These are phyloP conservation scores for Diplocarpon rosae DNA, from an alignment of 2,329 filamentous ascomycete species.

Conservation along the genomic window DNA sequence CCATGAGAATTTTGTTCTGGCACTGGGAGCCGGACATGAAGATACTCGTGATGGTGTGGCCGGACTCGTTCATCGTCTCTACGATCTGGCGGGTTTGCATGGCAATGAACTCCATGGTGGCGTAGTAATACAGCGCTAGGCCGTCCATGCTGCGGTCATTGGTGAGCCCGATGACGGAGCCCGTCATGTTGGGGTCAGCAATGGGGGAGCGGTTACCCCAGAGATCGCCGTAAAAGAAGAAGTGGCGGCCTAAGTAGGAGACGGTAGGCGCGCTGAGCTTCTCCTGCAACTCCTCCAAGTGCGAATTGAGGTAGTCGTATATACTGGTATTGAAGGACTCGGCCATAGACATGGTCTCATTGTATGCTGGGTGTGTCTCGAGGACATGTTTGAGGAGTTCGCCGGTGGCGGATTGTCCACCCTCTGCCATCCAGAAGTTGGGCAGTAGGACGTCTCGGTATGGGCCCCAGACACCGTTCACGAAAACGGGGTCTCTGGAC, in stretches of 20 bases:
- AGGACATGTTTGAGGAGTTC: slow-evolving; percentile 90
- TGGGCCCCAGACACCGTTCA: slow-evolving; percentile 91
- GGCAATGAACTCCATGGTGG: slow-evolving; percentile 95
- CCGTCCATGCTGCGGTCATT: slow-evolving; percentile 80
- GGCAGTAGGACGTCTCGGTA: slow-evolving; percentile 91
- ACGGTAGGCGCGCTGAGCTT: slow-evolving; percentile 62
- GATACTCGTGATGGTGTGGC: slow-evolving; percentile 80
- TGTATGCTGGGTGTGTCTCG: slow-evolving; percentile 86
- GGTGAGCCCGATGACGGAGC: slow-evolving; percentile 75
- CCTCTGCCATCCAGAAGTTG: slow-evolving; percentile 92
- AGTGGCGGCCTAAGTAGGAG: slow-evolving; percentile 78
- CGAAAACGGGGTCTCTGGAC: slow-evolving; percentile 87
- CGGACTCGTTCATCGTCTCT: slow-evolving; percentile 81
- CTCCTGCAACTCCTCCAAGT: slow-evolving; percentile 65
- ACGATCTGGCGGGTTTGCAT: slow-evolving; percentile 95
- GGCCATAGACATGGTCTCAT: slow-evolving; percentile 66
- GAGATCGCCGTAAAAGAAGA: slow-evolving; percentile 97
- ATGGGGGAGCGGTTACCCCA: slow-evolving; percentile 95
- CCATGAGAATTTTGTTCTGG: slow-evolving; percentile 88
- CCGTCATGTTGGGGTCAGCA: slow-evolving; percentile 87
- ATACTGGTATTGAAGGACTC: slow-evolving; percentile 79
- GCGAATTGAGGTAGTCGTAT: slow-evolving; percentile 88
- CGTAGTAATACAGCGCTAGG: slow-evolving; percentile 87
- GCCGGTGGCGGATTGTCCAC: slow-evolving; percentile 90
- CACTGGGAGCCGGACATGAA: slow-evolving; percentile 99